These are phyloP conservation scores for Pythium chondricola DNA, from an alignment of 352 stramenopile genomes.

Conservation along the genomic window DNA sequence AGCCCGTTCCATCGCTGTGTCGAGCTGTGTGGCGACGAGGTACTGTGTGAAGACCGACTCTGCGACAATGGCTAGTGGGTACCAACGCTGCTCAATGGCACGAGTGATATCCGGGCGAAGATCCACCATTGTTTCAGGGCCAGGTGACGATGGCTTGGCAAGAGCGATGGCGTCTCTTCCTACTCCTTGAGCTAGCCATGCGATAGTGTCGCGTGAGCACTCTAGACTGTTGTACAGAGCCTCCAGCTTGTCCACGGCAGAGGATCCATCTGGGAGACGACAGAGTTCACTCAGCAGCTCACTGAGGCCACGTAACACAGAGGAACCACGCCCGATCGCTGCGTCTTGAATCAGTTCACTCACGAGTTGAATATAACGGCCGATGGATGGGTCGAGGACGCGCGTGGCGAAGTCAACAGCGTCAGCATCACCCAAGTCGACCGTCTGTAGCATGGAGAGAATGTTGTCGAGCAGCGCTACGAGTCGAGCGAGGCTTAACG, in stretches of 20 bases:
- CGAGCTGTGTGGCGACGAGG: conserved; percentile 34
- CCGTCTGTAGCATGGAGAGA: not conserved
- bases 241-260: not conserved
- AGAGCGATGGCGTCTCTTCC: not conserved
- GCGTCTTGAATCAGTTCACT: conserved; percentile 10
- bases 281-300: conserved; percentile 5
- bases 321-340: conserved; percentile 1
- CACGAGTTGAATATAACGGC: not conserved
- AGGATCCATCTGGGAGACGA: not conserved
- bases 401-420: not conserved
- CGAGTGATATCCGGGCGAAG: conserved; percentile 21
- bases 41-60: conserved; percentile 42
- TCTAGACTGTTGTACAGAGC: conserved; percentile 8
- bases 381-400: not conserved
- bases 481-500: conserved; percentile 1
- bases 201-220: conserved; percentile 1
- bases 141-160: not conserved
- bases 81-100: conserved; percentile 27
- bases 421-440: not conserved
- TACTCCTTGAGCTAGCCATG: conserved; percentile 9
- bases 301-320: conserved; percentile 2
- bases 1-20: conserved; percentile 42
- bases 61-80: conserved; percentile 29
- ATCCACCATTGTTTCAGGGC: too few species aligned
- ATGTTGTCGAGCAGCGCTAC: not conserved